Percentiles rank a stretch among this genome's conserved stretches.
These are phyloP conservation scores for Phaffia tasmanica DNA, from an alignment of 768 basidiomycete genomes.

Conservation along the genomic window DNA sequence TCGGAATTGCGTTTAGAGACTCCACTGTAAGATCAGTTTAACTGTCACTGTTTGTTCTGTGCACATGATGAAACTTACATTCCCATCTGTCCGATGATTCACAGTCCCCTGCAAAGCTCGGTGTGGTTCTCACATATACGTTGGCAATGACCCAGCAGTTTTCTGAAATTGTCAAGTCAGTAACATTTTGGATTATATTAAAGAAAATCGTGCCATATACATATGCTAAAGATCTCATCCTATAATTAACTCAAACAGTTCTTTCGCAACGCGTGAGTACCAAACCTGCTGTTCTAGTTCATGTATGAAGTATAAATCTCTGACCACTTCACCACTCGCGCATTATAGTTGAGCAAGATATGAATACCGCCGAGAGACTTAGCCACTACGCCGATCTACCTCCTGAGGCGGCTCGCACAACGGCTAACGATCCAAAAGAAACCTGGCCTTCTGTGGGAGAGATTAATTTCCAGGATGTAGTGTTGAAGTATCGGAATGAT, in stretches of 20 bases:
- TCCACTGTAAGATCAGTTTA: conserved; percentile 39
- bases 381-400: conserved; percentile 73
- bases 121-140: conserved; percentile 51
- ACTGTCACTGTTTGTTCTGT: too few relatives aligned
- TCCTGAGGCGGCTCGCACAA: conserved; percentile 49
- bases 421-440: conserved; percentile 49
- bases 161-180: too few relatives aligned
- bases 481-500: conserved; percentile 72
- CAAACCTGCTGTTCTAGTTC: not conserved
- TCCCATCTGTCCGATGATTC: too few relatives aligned
- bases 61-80: too few relatives aligned
- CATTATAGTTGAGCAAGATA: conserved; percentile 65
- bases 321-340: conserved; percentile 15
- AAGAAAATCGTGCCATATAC: too few relatives aligned
- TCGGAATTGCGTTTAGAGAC: conserved; percentile 65
- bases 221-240: too few relatives aligned
- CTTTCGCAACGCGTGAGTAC: too few relatives aligned
- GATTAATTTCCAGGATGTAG: conserved; percentile 63
- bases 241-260: too few relatives aligned
- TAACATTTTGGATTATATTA: too few relatives aligned
- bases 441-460: conserved; percentile 66
- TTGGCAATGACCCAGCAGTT: too few relatives aligned
- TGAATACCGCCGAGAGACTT: conserved; percentile 60
- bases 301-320: conserved; percentile 12
- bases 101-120: conserved; percentile 62